A percentile compares a stretch with the other conserved stretches of the same genome.
These are phyloP conservation scores for Phytophthora europaea DNA, from an alignment of 352 stramenopile species.

Conservation along the genomic window DNA sequence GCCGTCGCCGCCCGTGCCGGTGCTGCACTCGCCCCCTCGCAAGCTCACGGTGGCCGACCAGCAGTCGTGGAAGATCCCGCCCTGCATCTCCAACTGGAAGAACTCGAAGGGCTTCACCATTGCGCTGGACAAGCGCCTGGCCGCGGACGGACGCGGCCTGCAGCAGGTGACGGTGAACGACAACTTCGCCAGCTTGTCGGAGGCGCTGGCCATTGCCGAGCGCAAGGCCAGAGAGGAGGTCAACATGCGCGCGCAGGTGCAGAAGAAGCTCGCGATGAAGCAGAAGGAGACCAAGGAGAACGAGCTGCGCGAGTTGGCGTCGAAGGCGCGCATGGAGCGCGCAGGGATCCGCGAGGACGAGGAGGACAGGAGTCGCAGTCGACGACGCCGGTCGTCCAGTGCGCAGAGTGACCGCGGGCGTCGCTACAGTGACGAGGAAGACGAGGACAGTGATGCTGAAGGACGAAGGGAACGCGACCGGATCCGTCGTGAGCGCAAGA, in stretches of 20 bases:
- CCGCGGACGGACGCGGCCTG: slow-evolving; percentile 97
- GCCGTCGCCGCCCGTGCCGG: slow-evolving; percentile 93
- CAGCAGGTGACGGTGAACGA: slow-evolving; percentile 98
- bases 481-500: slow-evolving; percentile 93
- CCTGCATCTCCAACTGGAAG: slow-evolving; percentile 99
- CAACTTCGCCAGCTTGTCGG: slow-evolving; percentile 98
- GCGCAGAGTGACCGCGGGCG: slow-evolving; percentile 21
- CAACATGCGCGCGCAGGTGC: slow-evolving; percentile 93
- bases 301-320: slow-evolving; percentile 95
- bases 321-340: slow-evolving; percentile 94
- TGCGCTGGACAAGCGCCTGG: slow-evolving; percentile 98
- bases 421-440: slow-evolving; percentile 24
- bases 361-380: slow-evolving; percentile 32
- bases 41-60: slow-evolving; percentile 95
- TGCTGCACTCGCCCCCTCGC: slow-evolving; percentile 92
- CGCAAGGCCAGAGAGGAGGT: slow-evolving; percentile 98
- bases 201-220: slow-evolving; percentile 98
- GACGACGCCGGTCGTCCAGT: slow-evolving; percentile 35
- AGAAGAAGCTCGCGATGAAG: slow-evolving; percentile 91
- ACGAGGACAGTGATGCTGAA: slow-evolving; percentile 51
- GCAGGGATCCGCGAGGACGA: slow-evolving; percentile 61
- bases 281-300: slow-evolving; percentile 97
- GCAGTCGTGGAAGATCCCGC: slow-evolving; percentile 99
- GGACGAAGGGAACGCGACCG: slow-evolving; percentile 63
- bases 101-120: slow-evolving; percentile 99